Conservation (phyloP, 176 grass and related monocot genomes). For the Puccinellia tenuiflora region DNA sequence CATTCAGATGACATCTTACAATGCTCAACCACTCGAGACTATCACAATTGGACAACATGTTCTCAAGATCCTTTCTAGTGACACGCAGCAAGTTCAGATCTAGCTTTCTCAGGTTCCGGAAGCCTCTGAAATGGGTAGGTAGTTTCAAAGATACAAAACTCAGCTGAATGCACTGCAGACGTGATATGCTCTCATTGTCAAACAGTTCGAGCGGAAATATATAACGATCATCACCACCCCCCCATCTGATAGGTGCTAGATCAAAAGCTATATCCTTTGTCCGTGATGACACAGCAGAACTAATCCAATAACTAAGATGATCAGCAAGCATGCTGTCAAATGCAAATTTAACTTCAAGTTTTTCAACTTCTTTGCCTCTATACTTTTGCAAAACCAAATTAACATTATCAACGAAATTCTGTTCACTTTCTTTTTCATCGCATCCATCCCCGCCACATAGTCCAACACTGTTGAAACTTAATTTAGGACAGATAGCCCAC, state of each 20-base stretch:
- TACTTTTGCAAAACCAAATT: not conserved
- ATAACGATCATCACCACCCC: not conserved
- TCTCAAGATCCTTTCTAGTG: not conserved
- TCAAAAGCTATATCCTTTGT: not conserved
- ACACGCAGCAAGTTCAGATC: not conserved
- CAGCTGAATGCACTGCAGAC: not conserved
- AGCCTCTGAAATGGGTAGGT: not conserved
- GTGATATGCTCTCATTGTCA: not conserved
- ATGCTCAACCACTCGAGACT: not conserved
- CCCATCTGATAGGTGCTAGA: not conserved
- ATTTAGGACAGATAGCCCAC: not conserved
- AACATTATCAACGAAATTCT: not conserved
- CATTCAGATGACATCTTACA: not conserved
- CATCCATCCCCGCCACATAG: not conserved
- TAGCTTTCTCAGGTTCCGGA: not conserved
- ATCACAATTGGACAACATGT: not conserved
- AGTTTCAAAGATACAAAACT: not conserved
- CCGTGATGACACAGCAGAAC: not conserved
- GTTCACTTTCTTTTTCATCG: not conserved
- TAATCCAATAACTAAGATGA: not conserved
- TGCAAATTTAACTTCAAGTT: not conserved
- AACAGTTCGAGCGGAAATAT: not conserved
- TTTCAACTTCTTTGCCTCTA: not conserved
- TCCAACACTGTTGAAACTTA: not conserved
- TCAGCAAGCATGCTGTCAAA: not conserved